These are phyloP conservation scores for Gleditsia sinensis DNA, from an alignment of 306 rosid genomes.

Conservation along the genomic window DNA sequence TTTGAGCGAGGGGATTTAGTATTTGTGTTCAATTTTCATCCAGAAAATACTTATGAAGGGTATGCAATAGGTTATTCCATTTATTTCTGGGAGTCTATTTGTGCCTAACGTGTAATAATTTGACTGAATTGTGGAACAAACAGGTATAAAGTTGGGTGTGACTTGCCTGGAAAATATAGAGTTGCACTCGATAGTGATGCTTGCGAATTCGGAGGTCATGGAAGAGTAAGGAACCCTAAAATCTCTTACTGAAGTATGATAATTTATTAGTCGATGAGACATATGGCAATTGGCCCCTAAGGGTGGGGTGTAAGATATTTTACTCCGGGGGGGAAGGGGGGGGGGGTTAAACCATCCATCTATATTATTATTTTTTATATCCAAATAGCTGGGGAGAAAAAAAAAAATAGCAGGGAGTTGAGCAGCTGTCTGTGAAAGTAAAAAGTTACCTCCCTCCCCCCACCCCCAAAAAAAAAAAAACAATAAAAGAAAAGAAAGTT, in stretches of 20 bases:
- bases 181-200: constrained; percentile 95
- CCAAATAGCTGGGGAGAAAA: no score
- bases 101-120: constrained; percentile 26
- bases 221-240: constrained; percentile 74
- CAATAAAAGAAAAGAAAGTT: no score
- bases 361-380: no score
- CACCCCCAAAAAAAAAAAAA: no score
- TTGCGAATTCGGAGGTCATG: constrained; percentile 82
- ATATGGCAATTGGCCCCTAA: neutral
- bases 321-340: no score
- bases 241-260: constrained; percentile 24
- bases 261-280: neutral
- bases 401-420: neutral
- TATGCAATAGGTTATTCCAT: constrained; percentile 42
- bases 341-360: neutral
- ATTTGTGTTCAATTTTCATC: constrained; percentile 92
- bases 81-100: constrained; percentile 6
- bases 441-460: neutral
- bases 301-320: neutral
- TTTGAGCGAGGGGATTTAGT: constrained; percentile 95
- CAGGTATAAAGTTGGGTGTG: constrained; percentile 97
- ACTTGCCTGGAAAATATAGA: constrained; percentile 95
- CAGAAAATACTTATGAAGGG: constrained; percentile 82
- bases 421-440: constrained; percentile 1
- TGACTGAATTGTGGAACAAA: constrained; percentile 36